Conservation (phyloP, 2,329 filamentous ascomycete genomes). For the Tetracladium maxilliforme region DNA sequence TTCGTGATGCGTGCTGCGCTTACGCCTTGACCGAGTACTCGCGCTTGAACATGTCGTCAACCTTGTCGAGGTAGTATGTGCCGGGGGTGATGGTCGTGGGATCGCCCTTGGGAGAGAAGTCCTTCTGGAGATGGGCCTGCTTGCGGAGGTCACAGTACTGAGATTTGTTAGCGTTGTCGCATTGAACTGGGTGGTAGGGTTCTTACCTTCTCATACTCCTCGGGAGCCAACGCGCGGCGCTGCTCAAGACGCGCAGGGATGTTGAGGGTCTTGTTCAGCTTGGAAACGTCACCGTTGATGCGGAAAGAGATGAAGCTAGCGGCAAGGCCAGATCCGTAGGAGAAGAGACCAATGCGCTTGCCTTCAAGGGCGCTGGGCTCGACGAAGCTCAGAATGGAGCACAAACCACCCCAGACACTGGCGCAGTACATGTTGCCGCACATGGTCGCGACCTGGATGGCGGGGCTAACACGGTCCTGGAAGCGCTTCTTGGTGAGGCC, state of each 20-base stretch:
- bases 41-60: conserved; percentile 79
- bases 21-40: conserved; percentile 65
- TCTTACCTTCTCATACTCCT: conserved; percentile 60
- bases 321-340: conserved; percentile 60
- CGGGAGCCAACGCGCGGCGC: conserved; percentile 51
- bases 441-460: conserved; percentile 63
- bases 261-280: conserved; percentile 53
- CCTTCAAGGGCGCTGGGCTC: conserved; percentile 38
- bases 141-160: conserved; percentile 62
- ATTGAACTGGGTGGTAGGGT: conserved; percentile 1
- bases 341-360: conserved; percentile 42
- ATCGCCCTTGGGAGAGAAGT: conserved; percentile 57
- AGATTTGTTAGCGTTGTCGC: conserved; percentile 9
- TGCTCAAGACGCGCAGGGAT: conserved; percentile 53
- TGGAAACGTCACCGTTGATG: conserved; percentile 53
- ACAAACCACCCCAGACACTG: conserved; percentile 41
- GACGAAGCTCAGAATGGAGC: conserved; percentile 35
- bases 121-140: conserved; percentile 71
- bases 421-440: conserved; percentile 53
- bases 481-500: conserved; percentile 71
- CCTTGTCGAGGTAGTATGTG: conserved; percentile 65
- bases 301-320: conserved; percentile 58
- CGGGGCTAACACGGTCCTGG: conserved; percentile 59
- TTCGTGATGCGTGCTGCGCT: too few species aligned
- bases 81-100: conserved; percentile 49